Evolutionary conservation across 1,139 yeast species (phyloP), one percentile per base, ranked within the genome.

Genomic region (Taphrina communis): DNA sequence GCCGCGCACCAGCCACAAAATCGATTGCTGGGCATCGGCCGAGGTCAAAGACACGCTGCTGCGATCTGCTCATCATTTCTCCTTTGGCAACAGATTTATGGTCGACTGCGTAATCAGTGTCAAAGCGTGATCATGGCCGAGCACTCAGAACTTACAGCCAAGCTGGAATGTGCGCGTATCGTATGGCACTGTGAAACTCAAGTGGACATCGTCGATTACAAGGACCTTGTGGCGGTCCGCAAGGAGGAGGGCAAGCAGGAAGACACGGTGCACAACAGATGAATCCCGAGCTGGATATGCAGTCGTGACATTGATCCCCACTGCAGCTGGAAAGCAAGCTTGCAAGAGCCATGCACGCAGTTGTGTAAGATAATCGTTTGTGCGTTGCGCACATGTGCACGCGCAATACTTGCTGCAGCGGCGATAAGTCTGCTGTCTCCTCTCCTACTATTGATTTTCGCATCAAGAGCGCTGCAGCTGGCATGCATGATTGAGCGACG

Each of bases 1-100:
- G 48, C 48, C 17, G 48, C 19, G n/a, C 19, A 14, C 8, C 19
- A 12, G 48, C 48, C 48, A 44, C 48, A 7, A 44, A 12, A 44
- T 7, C 19, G 12, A 17, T 3, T 44, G 48, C 12, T 14, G 48
- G 48, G 19, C 48, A 44, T 44, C 2, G 12, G 48, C 48, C 48
- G 48, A 44, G 48, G 48, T 44, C 48, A 44, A 44, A 17, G 48
- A 14, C 48, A n/a, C 19, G 19, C 8, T 14, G 8, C 8, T 12
- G n/a, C 48, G 21, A 44, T 44, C 48, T 44, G 48, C 19, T 1
- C 48, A 44, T 44, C 48, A 44, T 44, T 44, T 12, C 48, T 44
- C 8, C 19, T 7, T 11, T 44, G 12, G 48, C 48, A 12, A 44
- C 9, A n/a, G 19, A 39, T 11, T 14, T 11, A 39, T 39, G 19